Evolutionary conservation across 441 rosid species (phyloP), one percentile per base, ranked within the genome.

Genomic region (Aleurites moluccanus): DNA sequence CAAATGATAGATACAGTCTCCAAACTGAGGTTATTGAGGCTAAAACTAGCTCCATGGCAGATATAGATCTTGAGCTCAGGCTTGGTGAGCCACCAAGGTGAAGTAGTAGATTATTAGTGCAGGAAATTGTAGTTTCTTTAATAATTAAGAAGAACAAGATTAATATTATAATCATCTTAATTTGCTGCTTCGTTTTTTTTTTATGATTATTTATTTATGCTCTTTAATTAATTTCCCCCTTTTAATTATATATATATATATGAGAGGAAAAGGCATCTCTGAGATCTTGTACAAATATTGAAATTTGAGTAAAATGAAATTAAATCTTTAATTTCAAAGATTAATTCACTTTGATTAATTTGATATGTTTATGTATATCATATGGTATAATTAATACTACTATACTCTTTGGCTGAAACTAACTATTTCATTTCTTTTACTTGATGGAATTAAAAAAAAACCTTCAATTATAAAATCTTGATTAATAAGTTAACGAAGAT

Each of bases 21-120:
- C 75, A 79, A 44, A 53, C 78, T 64, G 82, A 81, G 77, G 79
- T 78, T 9, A 67, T 50, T 73, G 86, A 85, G 68, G 75, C 83
- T 25, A 70, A 71, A 67, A 56, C 76, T 30, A 82, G 55, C 74
- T 85, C 83, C 83, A 74, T 77, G 76, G 90, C 89, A 18, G 94
- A 86, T 60, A 78, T 94, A 83, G 97, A 94, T 86, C 98, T 94
- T 80, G 98, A 94, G 89, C 94, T 94, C 75, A 85, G 97, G 89
- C 97, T 94, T 76, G 98, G 98, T 27, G 74, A 82, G 78, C 83
- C 83, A 21, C 82, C 85, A 44, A 63, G 64, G 75, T 83, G 78
- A 80, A 85, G 79, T 82, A 80, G 73, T 81, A 81, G 72, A 59
- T 14, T 10, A 18, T 33, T 42, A 7, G 16, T 35, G n/a, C 33